phyloP scores from a whole-genome alignment of 768 basidiomycete genomes.

The Lepiota subincarnata region DNA sequence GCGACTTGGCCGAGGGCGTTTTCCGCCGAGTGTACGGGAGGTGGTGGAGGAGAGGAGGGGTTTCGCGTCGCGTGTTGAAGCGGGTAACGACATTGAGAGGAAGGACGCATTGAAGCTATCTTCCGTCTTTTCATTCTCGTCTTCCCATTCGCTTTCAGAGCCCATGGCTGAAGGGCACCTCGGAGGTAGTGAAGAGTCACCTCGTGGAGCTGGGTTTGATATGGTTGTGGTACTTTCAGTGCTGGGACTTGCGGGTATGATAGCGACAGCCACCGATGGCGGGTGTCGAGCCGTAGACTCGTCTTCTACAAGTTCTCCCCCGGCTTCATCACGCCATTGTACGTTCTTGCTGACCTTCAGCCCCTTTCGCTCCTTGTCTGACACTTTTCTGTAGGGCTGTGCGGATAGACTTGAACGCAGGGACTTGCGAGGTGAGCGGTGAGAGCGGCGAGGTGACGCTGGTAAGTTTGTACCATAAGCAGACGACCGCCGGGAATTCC shows the following conservation, averaged over 20 bases:
- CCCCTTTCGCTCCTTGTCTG: slow-evolving; percentile 58
- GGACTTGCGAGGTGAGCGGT: slow-evolving; percentile 68
- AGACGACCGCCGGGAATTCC: slow-evolving; percentile 35
- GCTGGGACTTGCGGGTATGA: slow-evolving; percentile 42
- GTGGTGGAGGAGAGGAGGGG: slow-evolving; percentile 15
- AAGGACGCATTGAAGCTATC: slow-evolving; percentile 64
- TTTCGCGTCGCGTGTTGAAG: slow-evolving; percentile 28
- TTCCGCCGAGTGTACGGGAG: slow-evolving; percentile 27
- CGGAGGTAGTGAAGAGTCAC: slow-evolving; percentile 16
- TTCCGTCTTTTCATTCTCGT: slow-evolving; percentile 81
- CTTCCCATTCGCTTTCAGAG: slow-evolving; percentile 89
- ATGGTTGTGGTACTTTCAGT: slow-evolving; percentile 19
- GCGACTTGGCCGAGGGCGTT: slow-evolving; percentile 59
- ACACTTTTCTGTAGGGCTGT: slow-evolving; percentile 58
- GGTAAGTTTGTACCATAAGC: slow-evolving; percentile 37
- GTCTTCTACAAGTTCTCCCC: slow-evolving; percentile 74
- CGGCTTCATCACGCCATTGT: slow-evolving; percentile 85
- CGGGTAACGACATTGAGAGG: slow-evolving; percentile 37
- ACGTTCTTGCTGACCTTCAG: slow-evolving; percentile 66
- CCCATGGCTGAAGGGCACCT: slow-evolving; percentile 39
- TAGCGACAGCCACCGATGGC: slow-evolving; percentile 29
- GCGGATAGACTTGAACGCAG: slow-evolving; percentile 59
- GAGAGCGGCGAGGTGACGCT: slow-evolving; percentile 46
- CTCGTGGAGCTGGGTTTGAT: slow-evolving; percentile 21
- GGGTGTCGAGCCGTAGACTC: slow-evolving; percentile 28